Conservation (phyloP, 768 basidiomycete species). For the Albatrellus ellisii region DNA sequence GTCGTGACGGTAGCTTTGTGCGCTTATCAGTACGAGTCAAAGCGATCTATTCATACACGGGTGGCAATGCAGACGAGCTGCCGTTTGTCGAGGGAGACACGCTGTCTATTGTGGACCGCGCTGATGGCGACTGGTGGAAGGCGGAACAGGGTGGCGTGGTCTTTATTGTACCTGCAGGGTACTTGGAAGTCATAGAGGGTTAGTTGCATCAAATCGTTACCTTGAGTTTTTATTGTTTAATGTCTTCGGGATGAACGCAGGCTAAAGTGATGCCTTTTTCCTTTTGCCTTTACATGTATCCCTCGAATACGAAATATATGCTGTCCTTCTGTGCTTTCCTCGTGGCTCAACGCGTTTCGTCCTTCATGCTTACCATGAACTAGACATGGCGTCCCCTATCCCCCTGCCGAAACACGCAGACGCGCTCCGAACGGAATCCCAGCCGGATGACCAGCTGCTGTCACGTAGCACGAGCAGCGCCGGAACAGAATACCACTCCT, state of each 20-base stretch:
- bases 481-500: conserved; percentile 31
- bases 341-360: background rate
- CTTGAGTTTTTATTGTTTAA: conserved; percentile 50
- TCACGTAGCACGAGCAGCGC: conserved; percentile 18
- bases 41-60: conserved; percentile 70
- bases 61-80: conserved; percentile 66
- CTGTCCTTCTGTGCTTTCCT: too few species aligned
- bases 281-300: conserved; percentile 25
- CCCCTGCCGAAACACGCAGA: too few species aligned
- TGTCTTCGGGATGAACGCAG: conserved; percentile 40
- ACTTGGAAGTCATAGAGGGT: conserved; percentile 82
- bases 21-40: conserved; percentile 44
- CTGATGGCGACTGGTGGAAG: conserved; percentile 94
- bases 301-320: conserved; percentile 15
- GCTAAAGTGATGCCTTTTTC: conserved; percentile 66
- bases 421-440: background rate
- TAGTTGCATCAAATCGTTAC: conserved; percentile 52
- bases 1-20: background rate
- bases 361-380: too few species aligned
- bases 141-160: conserved; percentile 77
- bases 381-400: too few species aligned
- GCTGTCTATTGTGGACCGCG: conserved; percentile 67
- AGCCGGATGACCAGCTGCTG: conserved; percentile 8
- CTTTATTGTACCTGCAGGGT: conserved; percentile 85
- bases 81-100: conserved; percentile 72